phyloP scores from a whole-genome alignment of 208 protist species.

The Leishmania braziliensis region DNA sequence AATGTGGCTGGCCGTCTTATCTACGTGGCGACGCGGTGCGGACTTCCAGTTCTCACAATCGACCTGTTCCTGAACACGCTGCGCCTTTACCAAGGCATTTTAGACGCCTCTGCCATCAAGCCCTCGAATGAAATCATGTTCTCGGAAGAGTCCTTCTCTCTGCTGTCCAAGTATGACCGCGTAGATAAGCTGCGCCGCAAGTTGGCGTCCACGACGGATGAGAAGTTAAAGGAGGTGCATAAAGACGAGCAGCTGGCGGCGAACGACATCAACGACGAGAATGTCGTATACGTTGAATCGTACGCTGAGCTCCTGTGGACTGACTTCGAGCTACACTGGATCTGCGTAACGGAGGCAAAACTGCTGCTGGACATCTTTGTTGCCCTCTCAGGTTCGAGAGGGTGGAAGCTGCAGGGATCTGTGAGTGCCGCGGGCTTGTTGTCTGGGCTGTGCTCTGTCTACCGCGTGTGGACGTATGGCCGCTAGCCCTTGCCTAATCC shows the following conservation, averaged over 20 bases:
- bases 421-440: conserved; percentile 82
- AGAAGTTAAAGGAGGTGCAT: conserved; percentile 30
- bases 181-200: conserved; percentile 85
- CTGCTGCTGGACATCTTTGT: conserved; percentile 90
- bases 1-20: conserved; percentile 83
- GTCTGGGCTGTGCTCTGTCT: conserved; percentile 88
- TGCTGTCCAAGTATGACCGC: conserved; percentile 84
- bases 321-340: conserved; percentile 91
- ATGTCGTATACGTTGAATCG: conserved; percentile 75
- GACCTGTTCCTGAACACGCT: conserved; percentile 90
- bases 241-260: conserved; percentile 20
- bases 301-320: conserved; percentile 88
- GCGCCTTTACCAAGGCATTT: conserved; percentile 80
- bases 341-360: conserved; percentile 88
- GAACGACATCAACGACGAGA: conserved; percentile 38
- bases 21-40: conserved; percentile 69
- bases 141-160: conserved; percentile 83
- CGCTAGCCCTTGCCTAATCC: conserved; percentile 31
- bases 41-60: conserved; percentile 81
- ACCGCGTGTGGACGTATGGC: conserved; percentile 91
- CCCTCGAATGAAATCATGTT: conserved; percentile 56
- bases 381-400: conserved; percentile 55
- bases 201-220: conserved; percentile 35
- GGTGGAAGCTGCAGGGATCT: conserved; percentile 68
- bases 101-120: conserved; percentile 64